A percentile compares a stretch with the other conserved stretches of the same genome.
These are phyloP conservation scores for Clonostachys solani DNA, from an alignment of 2,329 filamentous ascomycete species.

Conservation along the genomic window DNA sequence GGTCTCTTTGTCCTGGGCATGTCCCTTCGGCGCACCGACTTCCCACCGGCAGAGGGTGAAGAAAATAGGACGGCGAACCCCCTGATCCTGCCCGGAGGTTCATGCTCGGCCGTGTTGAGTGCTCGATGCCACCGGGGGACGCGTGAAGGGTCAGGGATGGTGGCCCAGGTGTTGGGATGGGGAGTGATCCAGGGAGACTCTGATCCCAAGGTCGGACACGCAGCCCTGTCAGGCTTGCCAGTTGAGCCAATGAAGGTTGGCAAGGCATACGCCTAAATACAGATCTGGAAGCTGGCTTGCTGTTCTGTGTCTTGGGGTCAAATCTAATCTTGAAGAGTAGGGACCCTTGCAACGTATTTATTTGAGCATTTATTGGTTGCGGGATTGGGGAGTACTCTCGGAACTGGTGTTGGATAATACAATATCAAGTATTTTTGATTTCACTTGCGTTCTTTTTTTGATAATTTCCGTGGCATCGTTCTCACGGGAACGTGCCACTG, in stretches of 20 bases:
- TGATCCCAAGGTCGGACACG: slow-evolving; percentile 28
- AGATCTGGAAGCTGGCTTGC: too few relatives aligned
- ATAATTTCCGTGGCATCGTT: too few relatives aligned
- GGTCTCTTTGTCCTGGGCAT: slow-evolving; percentile 26
- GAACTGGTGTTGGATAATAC: too few relatives aligned
- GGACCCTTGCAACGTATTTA: too few relatives aligned
- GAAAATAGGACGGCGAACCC: slow-evolving; percentile 37
- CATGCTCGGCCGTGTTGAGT: slow-evolving; percentile 48
- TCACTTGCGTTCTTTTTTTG: too few relatives aligned
- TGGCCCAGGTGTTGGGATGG: slow-evolving; percentile 33
- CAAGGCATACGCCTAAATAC: slow-evolving; percentile 14
- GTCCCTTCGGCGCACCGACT: slow-evolving; percentile 31
- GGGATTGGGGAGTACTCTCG: too few relatives aligned
- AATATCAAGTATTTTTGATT: too few relatives aligned
- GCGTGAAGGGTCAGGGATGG: slow-evolving; percentile 22
- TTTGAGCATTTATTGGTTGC: too few relatives aligned
- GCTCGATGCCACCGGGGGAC: slow-evolving; percentile 37
- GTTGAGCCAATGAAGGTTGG: slow-evolving; percentile 17
- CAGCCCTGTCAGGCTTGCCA: slow-evolving; percentile 33
- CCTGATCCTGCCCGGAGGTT: slow-evolving; percentile 38
- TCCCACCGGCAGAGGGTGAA: slow-evolving; percentile 21
- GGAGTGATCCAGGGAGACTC: slow-evolving; percentile 36
- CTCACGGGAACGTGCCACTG: too few relatives aligned
- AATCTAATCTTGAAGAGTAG: too few relatives aligned
- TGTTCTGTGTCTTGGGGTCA: too few relatives aligned